Evolutionary conservation across 768 basidiomycete species (phyloP), one percentile per base, ranked within the genome.

Genomic region (Suillus subaureus): DNA sequence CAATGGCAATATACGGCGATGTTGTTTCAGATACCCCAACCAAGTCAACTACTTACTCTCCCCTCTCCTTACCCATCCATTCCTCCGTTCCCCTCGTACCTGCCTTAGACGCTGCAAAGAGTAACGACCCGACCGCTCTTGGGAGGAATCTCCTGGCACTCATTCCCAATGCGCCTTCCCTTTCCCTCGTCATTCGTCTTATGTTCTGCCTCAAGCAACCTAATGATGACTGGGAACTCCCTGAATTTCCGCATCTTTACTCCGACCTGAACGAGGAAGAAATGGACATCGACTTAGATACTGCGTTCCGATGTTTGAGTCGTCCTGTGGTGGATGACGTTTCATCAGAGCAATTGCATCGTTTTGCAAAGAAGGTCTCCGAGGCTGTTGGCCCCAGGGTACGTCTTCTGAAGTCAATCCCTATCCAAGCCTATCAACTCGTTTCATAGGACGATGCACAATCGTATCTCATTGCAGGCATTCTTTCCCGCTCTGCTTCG

Each of bases 201-300:
- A 89, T 93, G 84, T 90, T 93, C 70, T 92, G 91, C 72, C 79
- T 94, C 57, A 93, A 93, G 71, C 90, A 90, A 0, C 79, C 85
- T 13, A 85, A 87, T 66, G 89, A 92, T n/a, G 91, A 93, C 64
- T 93, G 91, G 91, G 90, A 92, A 65, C 77, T 85, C 33, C 86
- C 86, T 2, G 86, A 87, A 13, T 93, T 93, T 70, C 91, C 92
- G 0, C 85, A 89, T 72, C 72, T 92, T 28, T 86, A 88, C 68
- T 83, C 89, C 2, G 85, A 91, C 71, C 72, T 93, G 39, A 81
- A 82, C 31, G 79, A 78, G n/a, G 78, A 80, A 18, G 71, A 80
- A n/a, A 77, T 81, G 4, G 83, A 85, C 40, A 81, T 87, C 62
- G 85, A 89, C 71, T 73, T 93, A 4, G 86, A 89, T 67, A 79